These are phyloP conservation scores for Tuber aestivum DNA, from an alignment of 495 filamentous ascomycete genomes.

Conservation along the genomic window DNA sequence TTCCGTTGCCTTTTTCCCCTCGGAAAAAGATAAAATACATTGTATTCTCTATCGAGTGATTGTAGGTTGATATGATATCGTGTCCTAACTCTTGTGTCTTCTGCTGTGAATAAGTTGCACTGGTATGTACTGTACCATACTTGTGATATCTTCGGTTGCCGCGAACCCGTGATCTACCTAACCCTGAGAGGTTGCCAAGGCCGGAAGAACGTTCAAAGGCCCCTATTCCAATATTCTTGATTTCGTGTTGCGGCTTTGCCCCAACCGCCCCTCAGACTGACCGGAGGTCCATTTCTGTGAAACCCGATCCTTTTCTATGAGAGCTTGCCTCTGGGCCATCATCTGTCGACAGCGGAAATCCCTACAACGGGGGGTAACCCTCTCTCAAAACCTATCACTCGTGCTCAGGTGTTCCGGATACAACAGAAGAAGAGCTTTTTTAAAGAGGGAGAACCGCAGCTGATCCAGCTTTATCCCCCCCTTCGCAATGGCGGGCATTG, in stretches of 20 bases:
- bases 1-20: no score
- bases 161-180: neutral
- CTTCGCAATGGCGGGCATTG: constrained; percentile 27
- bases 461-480: neutral
- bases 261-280: neutral
- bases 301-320: neutral
- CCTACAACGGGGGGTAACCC: constrained; percentile 1
- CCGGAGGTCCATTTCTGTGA: neutral
- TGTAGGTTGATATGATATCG: no score
- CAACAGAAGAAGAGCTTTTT: neutral
- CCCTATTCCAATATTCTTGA: neutral
- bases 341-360: neutral
- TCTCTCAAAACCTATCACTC: neutral
- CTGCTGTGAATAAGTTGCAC: no score
- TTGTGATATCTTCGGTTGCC: no score
- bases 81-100: no score
- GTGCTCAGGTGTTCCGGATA: neutral
- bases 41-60: no score
- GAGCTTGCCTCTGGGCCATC: neutral
- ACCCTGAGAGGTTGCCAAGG: neutral
- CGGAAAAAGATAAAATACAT: no score
- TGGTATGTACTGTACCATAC: no score
- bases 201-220: neutral
- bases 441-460: neutral
- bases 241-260: neutral